Conservation (phyloP, 768 basidiomycete species). For the Lanmaoa pseudosensibilis region DNA sequence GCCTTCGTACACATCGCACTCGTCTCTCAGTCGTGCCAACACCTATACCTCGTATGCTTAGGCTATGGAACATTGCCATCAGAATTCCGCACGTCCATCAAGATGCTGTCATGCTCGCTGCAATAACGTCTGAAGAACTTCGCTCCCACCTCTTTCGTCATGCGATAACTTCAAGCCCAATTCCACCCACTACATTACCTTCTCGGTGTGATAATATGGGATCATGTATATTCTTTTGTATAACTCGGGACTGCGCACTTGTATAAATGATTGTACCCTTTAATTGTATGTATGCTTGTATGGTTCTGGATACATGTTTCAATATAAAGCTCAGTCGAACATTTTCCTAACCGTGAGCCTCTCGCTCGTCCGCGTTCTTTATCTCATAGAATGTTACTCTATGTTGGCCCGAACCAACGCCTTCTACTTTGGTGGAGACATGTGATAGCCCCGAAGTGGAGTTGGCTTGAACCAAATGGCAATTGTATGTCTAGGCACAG, state of each 20-base stretch:
- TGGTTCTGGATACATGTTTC: constrained; percentile 1
- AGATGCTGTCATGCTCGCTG: constrained; percentile 22
- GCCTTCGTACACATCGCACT: constrained; percentile 11
- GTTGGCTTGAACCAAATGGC: neutral
- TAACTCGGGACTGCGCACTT: constrained; percentile 21
- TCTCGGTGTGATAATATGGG: constrained; percentile 27
- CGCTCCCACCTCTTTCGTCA: constrained; percentile 6
- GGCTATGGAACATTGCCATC: neutral
- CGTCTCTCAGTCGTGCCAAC: constrained; percentile 19
- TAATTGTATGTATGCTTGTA: constrained; percentile 25
- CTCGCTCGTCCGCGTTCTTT: neutral
- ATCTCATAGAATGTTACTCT: neutral
- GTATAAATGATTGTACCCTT: constrained; percentile 21
- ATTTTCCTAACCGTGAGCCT: neutral
- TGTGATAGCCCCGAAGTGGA: neutral
- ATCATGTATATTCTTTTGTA: constrained; percentile 35
- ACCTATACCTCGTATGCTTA: constrained; percentile 25
- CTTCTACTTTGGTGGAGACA: too few species aligned
- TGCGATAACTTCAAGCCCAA: constrained; percentile 23
- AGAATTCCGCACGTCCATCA: constrained; percentile 6
- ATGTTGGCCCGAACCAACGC: too few species aligned
- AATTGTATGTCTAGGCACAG: neutral
- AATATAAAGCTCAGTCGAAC: neutral
- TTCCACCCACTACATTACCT: constrained; percentile 13
- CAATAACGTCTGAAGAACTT: constrained; percentile 1